Conservation (phyloP, 2,329 filamentous ascomycete species). For the Teratosphaeria epicoccoides region DNA sequence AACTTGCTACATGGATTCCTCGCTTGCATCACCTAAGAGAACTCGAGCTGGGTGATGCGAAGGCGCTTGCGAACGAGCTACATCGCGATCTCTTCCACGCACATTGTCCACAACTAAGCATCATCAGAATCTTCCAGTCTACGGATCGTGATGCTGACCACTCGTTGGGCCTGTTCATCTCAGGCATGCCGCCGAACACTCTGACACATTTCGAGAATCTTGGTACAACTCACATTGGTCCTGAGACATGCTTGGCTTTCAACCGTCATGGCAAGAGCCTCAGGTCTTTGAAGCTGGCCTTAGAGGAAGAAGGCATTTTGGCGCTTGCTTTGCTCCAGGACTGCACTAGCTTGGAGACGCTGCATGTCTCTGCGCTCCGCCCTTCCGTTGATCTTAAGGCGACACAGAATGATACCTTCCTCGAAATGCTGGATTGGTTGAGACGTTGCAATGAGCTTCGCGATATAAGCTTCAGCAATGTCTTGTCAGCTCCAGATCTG, state of each 20-base stretch:
- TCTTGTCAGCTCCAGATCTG: slow-evolving; percentile 44
- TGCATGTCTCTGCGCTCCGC: slow-evolving; percentile 39
- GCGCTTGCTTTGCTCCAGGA: slow-evolving; percentile 39
- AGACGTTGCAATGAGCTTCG: slow-evolving; percentile 42
- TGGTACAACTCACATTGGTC: slow-evolving; percentile 44
- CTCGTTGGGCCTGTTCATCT: slow-evolving; percentile 49
- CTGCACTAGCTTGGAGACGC: slow-evolving; percentile 39
- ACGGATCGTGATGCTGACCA: slow-evolving; percentile 41
- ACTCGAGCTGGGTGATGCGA: slow-evolving; percentile 52
- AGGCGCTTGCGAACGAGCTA: slow-evolving; percentile 45
- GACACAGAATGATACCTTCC: slow-evolving; percentile 43
- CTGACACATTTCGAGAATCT: slow-evolving; percentile 50
- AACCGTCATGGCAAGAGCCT: slow-evolving; percentile 46
- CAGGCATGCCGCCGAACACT: slow-evolving; percentile 44
- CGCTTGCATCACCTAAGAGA: slow-evolving; percentile 47
- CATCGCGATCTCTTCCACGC: slow-evolving; percentile 44
- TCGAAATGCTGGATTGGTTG: slow-evolving; percentile 45
- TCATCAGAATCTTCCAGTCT: slow-evolving; percentile 48
- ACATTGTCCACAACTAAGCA: slow-evolving; percentile 51
- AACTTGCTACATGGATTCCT: slow-evolving; percentile 49
- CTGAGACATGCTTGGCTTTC: slow-evolving; percentile 44
- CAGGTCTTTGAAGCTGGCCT: slow-evolving; percentile 41
- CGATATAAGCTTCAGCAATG: slow-evolving; percentile 40
- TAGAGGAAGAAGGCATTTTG: slow-evolving; percentile 38
- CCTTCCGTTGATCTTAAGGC: slow-evolving; percentile 38